These are phyloP conservation scores for Tirmania nivea DNA, from an alignment of 495 filamentous ascomycete species.

Conservation along the genomic window DNA sequence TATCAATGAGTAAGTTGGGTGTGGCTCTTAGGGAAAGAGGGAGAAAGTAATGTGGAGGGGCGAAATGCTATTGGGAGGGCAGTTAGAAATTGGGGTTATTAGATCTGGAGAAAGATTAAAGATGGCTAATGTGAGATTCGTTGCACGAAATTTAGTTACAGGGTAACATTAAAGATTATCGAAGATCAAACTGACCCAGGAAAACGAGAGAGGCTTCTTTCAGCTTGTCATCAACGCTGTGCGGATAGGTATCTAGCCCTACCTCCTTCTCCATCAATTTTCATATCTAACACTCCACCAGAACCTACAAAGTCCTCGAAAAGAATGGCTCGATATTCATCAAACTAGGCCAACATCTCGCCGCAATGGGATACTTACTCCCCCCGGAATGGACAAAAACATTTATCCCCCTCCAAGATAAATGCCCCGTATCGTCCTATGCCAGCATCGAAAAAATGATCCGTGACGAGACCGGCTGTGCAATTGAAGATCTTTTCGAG, in stretches of 20 bases:
- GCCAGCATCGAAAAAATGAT: conserved; percentile 80
- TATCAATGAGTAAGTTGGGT: conserved; percentile 59
- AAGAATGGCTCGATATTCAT: conserved; percentile 96
- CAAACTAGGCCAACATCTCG: conserved; percentile 86
- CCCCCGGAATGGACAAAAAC: conserved; percentile 73
- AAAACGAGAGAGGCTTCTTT: conserved; percentile 43
- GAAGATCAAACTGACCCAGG: conserved; percentile 31
- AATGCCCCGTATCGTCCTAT: conserved; percentile 80
- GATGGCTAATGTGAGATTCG: conserved; percentile 6
- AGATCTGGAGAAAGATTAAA: not conserved
- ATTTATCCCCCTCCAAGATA: conserved; percentile 89
- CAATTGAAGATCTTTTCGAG: conserved; percentile 62
- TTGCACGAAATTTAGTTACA: conserved; percentile 38
- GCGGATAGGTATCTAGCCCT: conserved; percentile 30
- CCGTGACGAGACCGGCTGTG: conserved; percentile 52
- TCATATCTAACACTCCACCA: conserved; percentile 11
- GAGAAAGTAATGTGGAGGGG: conserved; percentile 1
- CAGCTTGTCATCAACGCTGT: conserved; percentile 79
- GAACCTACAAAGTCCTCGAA: conserved; percentile 71
- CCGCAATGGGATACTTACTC: conserved; percentile 87
- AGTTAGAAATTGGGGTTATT: too few species aligned
- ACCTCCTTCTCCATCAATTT: not conserved
- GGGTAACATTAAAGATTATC: conserved; percentile 44
- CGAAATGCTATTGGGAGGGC: not conserved
- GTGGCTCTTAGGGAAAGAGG: not conserved